Conservation (phyloP, 441 rosid genomes). For the Theobroma grandiflorum region DNA sequence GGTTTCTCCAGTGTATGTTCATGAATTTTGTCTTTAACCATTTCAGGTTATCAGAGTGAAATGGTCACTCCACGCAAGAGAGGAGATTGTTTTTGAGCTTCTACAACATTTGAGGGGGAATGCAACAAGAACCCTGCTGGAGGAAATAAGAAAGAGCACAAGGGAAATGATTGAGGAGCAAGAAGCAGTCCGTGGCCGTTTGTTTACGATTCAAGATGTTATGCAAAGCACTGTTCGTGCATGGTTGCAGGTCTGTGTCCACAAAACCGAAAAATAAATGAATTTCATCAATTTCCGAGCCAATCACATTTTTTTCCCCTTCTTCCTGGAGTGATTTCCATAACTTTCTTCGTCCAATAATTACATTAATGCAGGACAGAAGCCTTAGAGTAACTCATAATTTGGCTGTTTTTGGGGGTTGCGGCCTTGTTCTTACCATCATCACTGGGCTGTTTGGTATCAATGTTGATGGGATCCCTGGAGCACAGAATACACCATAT, state of each 20-base stretch:
- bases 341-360: background rate
- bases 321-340: background rate
- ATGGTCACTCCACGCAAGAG: constrained; percentile 99
- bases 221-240: constrained; percentile 97
- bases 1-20: background rate
- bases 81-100: constrained; percentile 94
- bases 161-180: constrained; percentile 97
- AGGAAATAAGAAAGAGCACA: constrained; percentile 73
- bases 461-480: constrained; percentile 98
- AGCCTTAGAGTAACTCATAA: constrained; percentile 94
- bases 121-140: constrained; percentile 55
- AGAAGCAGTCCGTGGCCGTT: constrained; percentile 97
- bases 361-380: constrained; percentile 62
- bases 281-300: constrained; percentile 8
- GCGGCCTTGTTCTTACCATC: constrained; percentile 84
- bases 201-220: constrained; percentile 97
- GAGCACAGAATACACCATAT: constrained; percentile 75
- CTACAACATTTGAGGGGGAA: constrained; percentile 85
- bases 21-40: background rate
- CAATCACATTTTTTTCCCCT: background rate
- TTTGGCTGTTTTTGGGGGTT: constrained; percentile 91
- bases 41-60: constrained; percentile 92
- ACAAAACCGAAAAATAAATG: background rate
- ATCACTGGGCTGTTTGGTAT: constrained; percentile 92
- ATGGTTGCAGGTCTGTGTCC: constrained; percentile 82